A percentile compares a stretch with the other conserved stretches of the same genome.
These are phyloP conservation scores for Cymbidium sinense DNA, from an alignment of 106 monocot genomes.

Conservation along the genomic window DNA sequence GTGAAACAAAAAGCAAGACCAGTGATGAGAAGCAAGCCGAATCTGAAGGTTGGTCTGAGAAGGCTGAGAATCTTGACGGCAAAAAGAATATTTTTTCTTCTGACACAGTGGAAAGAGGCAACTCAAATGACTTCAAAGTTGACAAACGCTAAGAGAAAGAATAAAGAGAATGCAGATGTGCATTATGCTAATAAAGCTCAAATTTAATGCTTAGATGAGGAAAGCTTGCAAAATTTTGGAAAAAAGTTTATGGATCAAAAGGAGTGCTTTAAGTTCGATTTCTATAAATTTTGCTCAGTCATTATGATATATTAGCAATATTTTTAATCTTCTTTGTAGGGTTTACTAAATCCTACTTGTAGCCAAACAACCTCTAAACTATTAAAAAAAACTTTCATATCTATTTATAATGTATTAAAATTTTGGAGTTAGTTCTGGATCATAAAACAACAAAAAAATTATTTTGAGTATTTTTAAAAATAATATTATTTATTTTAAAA, in stretches of 20 bases:
- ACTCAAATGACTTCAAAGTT: background rate
- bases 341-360: no score
- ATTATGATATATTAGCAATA: background rate
- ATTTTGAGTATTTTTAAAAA: no score
- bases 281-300: background rate
- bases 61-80: conserved; percentile 5
- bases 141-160: background rate
- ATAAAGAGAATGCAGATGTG: background rate
- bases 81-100: background rate
- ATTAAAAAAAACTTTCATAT: no score
- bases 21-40: background rate
- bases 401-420: no score
- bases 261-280: no score
- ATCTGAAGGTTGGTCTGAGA: background rate
- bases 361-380: no score
- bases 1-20: no score
- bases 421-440: no score
- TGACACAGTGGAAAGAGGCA: background rate
- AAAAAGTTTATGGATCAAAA: no score
- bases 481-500: no score
- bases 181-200: background rate
- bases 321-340: background rate
- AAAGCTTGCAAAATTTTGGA: background rate
- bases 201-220: background rate
- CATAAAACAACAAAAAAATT: no score